Base-by-base conservation (phyloP, 1,139 yeast genomes). In the Geotrichum citri-aurantii region DNA sequence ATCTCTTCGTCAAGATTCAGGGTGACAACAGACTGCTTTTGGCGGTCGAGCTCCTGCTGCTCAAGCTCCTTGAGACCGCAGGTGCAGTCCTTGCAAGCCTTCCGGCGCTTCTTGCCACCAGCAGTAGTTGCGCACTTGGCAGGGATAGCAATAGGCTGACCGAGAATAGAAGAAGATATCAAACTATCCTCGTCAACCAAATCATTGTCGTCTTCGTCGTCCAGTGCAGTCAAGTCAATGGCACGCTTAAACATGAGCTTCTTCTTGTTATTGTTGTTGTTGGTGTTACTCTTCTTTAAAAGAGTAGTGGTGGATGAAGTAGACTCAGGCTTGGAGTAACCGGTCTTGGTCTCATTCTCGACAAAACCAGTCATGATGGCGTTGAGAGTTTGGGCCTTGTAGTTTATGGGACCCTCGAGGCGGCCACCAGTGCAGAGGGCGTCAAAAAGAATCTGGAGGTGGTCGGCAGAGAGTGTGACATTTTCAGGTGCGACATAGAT, bases 1-100 rank as follows among this genome's bases (percentile, higher is more conserved):
- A 93, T 83, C 97, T 58, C 84, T 83, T 21, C 54, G 69, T 64
- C 57, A 68, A 56, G 27, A 19, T 50, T 52, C 24, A 57, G 37
- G 24, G 56, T 52, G 50, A 55, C 59, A 14, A 57, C 46, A 31
- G 65, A 57, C 58, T 70, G 72, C 40, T 65, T 64, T 54, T 67
- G 69, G n/a, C 67, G 69, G 12, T 67, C 72, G 24, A 67, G 65
- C 57, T 74, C 75, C 55, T 74, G 75, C 58, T 75, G 78, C 63
- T 79, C 80, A 48, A 81, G 74, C 71, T 93, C 99, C 66, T 86
- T 90, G 65, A 93, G 79, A 8, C 99, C 99, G 77, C 99, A 93
- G 0, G 97, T 87, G 73, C 99, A 93, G 73, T 93, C 97, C 74
- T 91, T 93, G 77, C 99, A 93, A 0, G 99, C 77, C 69, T 71